A percentile compares a stretch with the other conserved stretches of the same genome.
These are phyloP conservation scores for Amanita rubescens DNA, from an alignment of 768 basidiomycete genomes.

Conservation along the genomic window DNA sequence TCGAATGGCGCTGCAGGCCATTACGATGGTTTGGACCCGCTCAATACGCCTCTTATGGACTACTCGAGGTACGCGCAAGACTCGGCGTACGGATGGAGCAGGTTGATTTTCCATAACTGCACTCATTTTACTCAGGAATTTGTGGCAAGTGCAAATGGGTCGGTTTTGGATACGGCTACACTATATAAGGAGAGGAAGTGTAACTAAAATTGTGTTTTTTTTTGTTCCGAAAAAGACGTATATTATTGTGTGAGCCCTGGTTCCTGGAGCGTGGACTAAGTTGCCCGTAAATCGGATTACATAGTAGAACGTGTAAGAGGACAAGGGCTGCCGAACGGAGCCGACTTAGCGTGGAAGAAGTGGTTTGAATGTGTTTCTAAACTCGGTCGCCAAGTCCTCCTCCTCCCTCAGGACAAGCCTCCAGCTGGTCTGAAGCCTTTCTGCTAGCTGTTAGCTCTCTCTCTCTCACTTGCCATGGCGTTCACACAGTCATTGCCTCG, in stretches of 20 bases:
- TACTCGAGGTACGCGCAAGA: slow-evolving; percentile 7
- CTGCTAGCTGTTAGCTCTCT: neutral
- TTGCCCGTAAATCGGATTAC: neutral
- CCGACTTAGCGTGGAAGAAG: slow-evolving; percentile 1
- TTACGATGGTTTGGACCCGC: slow-evolving; percentile 15
- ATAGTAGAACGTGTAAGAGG: neutral
- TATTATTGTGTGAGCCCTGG: too few relatives aligned
- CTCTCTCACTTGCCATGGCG: neutral
- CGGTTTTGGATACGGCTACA: slow-evolving; percentile 13
- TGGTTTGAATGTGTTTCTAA: neutral
- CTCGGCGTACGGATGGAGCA: slow-evolving; percentile 16
- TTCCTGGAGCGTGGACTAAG: too few relatives aligned
- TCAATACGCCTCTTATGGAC: neutral
- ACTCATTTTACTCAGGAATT: slow-evolving; percentile 17
- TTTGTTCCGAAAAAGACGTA: too few relatives aligned
- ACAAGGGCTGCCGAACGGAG: neutral
- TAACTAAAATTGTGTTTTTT: neutral
- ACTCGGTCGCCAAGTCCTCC: neutral
- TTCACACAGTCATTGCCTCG: slow-evolving; percentile 1
- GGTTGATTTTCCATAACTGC: slow-evolving; percentile 16
- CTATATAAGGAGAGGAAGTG: slow-evolving; percentile 12
- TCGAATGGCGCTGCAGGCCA: slow-evolving; percentile 16
- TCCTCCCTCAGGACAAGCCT: neutral
- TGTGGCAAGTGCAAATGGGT: slow-evolving; percentile 12
- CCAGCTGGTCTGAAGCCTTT: slow-evolving; percentile 3